Evolutionary conservation across 2,329 filamentous ascomycete species (phyloP).

Genomic region (Bipolaris oryzae): DNA sequence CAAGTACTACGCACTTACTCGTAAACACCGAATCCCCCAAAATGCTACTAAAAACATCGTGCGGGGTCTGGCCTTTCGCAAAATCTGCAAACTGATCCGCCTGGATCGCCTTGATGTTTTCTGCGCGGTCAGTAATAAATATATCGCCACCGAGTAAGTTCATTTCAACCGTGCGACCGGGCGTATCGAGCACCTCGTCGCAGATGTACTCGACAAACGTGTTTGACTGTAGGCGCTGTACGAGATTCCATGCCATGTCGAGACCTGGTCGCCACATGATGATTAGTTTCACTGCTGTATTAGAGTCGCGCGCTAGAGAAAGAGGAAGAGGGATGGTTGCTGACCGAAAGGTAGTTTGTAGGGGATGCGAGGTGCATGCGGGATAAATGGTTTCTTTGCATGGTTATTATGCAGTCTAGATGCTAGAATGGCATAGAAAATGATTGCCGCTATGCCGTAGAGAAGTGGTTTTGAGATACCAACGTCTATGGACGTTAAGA

Average conservation of each 20-base stretch:
- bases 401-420: slow-evolving; percentile 1
- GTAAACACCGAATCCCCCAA: slow-evolving; percentile 13
- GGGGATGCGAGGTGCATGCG: slow-evolving; percentile 9
- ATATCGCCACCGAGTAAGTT: slow-evolving; percentile 11
- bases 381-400: background rate
- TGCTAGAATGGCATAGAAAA: background rate
- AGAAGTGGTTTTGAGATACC: background rate
- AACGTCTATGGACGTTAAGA: background rate
- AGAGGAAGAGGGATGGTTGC: background rate
- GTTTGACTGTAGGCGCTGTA: slow-evolving; percentile 7
- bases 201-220: slow-evolving; percentile 14
- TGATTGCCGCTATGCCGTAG: background rate
- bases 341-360: slow-evolving; percentile 8
- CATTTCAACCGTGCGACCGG: slow-evolving; percentile 14
- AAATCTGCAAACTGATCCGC: slow-evolving; percentile 12
- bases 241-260: slow-evolving; percentile 14
- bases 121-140: slow-evolving; percentile 14
- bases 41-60: slow-evolving; percentile 15
- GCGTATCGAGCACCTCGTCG: slow-evolving; percentile 8
- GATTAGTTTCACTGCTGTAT: slow-evolving; percentile 3
- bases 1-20: slow-evolving; percentile 1
- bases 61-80: slow-evolving; percentile 11
- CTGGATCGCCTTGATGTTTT: slow-evolving; percentile 17
- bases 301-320: background rate
- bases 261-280: slow-evolving; percentile 1